These are phyloP conservation scores for Fusarium pseudonygamai DNA, from an alignment of 2,329 filamentous ascomycete genomes.

Conservation along the genomic window DNA sequence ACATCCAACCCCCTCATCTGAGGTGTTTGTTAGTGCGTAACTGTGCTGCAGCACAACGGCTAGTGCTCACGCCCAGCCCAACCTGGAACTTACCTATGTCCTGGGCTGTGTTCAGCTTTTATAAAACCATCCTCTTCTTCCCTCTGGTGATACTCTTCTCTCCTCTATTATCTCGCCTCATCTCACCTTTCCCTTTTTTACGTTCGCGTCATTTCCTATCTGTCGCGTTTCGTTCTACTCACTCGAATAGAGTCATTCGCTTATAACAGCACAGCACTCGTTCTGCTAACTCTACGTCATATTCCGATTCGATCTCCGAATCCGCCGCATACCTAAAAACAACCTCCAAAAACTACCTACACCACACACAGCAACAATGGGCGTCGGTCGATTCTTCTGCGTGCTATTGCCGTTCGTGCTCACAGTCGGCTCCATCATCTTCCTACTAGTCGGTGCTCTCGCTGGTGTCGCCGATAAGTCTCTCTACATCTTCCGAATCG, in stretches of 20 bases:
- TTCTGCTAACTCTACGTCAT: slow-evolving; percentile 37
- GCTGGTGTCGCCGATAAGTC: slow-evolving; percentile 65
- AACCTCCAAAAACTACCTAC: background rate
- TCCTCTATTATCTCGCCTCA: slow-evolving; percentile 8
- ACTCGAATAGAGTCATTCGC: slow-evolving; percentile 26
- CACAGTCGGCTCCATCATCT: slow-evolving; percentile 80
- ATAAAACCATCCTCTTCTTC: slow-evolving; percentile 35
- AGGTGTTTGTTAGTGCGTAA: background rate
- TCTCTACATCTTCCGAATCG: slow-evolving; percentile 68
- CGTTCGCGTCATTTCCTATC: slow-evolving; percentile 7
- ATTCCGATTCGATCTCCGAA: slow-evolving; percentile 27
- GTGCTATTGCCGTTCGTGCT: slow-evolving; percentile 88
- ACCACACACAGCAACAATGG: slow-evolving; percentile 49
- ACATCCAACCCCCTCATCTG: slow-evolving; percentile 23
- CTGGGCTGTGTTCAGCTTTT: slow-evolving; percentile 25
- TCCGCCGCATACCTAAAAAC: slow-evolving; percentile 1
- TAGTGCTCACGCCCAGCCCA: slow-evolving; percentile 26
- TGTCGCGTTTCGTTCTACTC: slow-evolving; percentile 6
- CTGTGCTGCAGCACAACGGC: background rate
- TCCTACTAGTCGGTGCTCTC: slow-evolving; percentile 67
- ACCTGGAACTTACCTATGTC: background rate
- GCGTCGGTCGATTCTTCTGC: slow-evolving; percentile 82
- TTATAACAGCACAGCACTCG: slow-evolving; percentile 22
- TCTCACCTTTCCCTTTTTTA: slow-evolving; percentile 13
- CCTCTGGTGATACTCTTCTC: slow-evolving; percentile 3